phyloP scores from a whole-genome alignment of 306 rosid genomes.

The Sindora glabra region DNA sequence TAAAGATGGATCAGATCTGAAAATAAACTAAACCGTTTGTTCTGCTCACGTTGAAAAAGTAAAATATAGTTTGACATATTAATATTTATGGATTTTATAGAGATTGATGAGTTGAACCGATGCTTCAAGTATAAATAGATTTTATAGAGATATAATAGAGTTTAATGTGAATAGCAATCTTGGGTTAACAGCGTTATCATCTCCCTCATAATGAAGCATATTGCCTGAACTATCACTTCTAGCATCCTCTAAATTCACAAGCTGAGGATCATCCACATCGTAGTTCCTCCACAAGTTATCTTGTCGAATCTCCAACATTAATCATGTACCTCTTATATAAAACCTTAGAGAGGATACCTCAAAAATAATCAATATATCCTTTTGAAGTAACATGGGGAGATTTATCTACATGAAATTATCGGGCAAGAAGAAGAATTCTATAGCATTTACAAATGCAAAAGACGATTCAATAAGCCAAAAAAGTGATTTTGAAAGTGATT shows the following conservation, averaged over 20 bases:
- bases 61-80: too few species aligned
- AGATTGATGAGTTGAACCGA: too few species aligned
- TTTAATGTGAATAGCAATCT: too few species aligned
- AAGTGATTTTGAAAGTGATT: slow-evolving; percentile 3
- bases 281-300: slow-evolving; percentile 27
- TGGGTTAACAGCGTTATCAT: background rate
- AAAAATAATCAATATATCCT: background rate
- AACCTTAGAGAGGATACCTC: background rate
- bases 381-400: background rate
- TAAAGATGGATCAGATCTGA: too few species aligned
- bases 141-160: too few species aligned
- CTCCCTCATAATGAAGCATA: fast-evolving
- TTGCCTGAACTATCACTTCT: background rate
- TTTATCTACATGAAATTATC: fast-evolving
- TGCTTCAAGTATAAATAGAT: too few species aligned
- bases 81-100: too few species aligned
- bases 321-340: slow-evolving; percentile 22
- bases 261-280: slow-evolving; percentile 19
- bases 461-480: slow-evolving; percentile 10
- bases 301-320: slow-evolving; percentile 12
- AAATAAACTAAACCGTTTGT: too few species aligned
- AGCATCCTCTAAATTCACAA: background rate
- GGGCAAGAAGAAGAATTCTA: slow-evolving; percentile 37
- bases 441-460: slow-evolving; percentile 45
- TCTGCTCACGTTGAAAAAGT: too few species aligned